phyloP scores from a whole-genome alignment of 148 eudicot species.

The Amaranthus cruentus region DNA sequence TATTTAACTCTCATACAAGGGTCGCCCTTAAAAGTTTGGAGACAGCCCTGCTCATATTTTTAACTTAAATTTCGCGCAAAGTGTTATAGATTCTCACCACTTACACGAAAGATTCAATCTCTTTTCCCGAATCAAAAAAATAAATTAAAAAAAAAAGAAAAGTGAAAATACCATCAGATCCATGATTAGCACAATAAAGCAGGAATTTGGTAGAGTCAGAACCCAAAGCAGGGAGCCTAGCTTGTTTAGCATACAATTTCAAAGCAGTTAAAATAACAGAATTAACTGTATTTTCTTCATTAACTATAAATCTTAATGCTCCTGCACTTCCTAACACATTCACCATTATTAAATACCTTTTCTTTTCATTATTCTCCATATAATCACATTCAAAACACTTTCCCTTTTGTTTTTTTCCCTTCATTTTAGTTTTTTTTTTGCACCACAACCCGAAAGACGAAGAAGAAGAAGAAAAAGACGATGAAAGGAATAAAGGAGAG shows the following conservation, averaged over 20 bases:
- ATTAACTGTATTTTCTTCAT: slow-evolving; percentile 32
- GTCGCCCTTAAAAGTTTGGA: too few species aligned
- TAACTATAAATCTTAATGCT: slow-evolving; percentile 39
- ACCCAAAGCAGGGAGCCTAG: slow-evolving; percentile 42
- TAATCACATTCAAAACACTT: slow-evolving; percentile 10
- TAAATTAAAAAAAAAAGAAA: too few species aligned
- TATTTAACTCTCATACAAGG: too few species aligned
- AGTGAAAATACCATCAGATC: slow-evolving; percentile 30
- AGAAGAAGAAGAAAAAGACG: too few species aligned
- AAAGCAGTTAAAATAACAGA: slow-evolving; percentile 32
- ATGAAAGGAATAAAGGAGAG: too few species aligned
- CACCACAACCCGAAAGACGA: neutral
- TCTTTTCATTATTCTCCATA: slow-evolving; percentile 3
- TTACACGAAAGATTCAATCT: too few species aligned
- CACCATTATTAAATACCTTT: slow-evolving; percentile 36
- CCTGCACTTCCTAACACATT: slow-evolving; percentile 52
- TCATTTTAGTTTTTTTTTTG: neutral
- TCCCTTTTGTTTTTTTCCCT: neutral
- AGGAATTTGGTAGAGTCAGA: slow-evolving; percentile 30
- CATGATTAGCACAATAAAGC: slow-evolving; percentile 37
- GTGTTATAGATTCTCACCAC: too few species aligned
- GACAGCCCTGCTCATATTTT: too few species aligned
- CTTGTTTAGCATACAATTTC: slow-evolving; percentile 44
- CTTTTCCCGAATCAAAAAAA: too few species aligned
- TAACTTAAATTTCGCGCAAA: too few species aligned